A percentile compares a stretch with the other conserved stretches of the same genome.
phyloP scores from a whole-genome alignment of 2,329 filamentous ascomycete genomes.

The Diaporthe ilicicola region DNA sequence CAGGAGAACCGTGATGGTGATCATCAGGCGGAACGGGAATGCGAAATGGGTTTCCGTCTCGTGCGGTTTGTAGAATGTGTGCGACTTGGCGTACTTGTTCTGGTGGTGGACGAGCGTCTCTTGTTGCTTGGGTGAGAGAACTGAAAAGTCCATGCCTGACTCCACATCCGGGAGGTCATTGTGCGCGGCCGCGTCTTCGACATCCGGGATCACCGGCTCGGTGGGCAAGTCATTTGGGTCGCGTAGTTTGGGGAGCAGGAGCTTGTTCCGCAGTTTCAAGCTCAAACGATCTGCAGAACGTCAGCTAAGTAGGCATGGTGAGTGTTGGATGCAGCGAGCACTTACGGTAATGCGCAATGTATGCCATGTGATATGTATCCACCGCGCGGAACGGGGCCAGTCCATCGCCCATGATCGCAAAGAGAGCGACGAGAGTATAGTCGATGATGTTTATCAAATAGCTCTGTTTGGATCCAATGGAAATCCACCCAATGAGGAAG shows the following conservation, averaged over 20 bases:
- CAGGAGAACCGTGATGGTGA: conserved; percentile 80
- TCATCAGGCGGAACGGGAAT: conserved; percentile 77
- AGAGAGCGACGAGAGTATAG: conserved; percentile 74
- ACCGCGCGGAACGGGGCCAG: conserved; percentile 78
- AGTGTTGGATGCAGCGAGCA: neutral
- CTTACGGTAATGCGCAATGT: conserved; percentile 74
- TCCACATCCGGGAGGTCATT: conserved; percentile 48
- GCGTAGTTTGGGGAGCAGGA: conserved; percentile 66
- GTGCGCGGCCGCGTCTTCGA: conserved; percentile 52
- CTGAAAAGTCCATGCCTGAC: conserved; percentile 61
- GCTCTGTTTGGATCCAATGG: conserved; percentile 75
- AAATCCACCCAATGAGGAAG: conserved; percentile 92
- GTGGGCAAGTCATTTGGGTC: conserved; percentile 75
- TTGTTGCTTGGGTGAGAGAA: conserved; percentile 73
- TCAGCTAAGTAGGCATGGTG: conserved; percentile 45
- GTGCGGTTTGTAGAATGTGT: conserved; percentile 90
- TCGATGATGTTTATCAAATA: conserved; percentile 77
- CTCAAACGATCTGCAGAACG: conserved; percentile 56
- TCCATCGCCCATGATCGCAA: conserved; percentile 75
- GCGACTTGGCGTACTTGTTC: conserved; percentile 80
- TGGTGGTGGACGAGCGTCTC: conserved; percentile 78
- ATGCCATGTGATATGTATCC: conserved; percentile 90
- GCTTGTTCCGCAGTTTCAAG: conserved; percentile 71
- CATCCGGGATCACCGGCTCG: conserved; percentile 44
- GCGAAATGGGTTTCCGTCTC: conserved; percentile 84